Base-by-base conservation (phyloP, 371 early-diverging fungal genomes). In the Mycotypha africana region DNA sequence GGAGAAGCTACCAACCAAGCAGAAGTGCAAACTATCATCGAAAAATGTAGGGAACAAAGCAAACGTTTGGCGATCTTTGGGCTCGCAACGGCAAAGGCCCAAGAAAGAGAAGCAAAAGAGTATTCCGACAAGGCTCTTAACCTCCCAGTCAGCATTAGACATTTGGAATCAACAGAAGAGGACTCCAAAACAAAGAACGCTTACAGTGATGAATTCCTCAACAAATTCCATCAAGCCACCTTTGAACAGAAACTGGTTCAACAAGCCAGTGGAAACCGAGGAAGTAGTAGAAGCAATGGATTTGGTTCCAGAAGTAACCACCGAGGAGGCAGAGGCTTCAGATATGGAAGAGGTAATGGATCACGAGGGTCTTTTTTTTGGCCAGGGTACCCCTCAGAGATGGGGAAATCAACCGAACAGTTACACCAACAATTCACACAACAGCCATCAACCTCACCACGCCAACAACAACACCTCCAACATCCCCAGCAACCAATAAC, bases 401-500 rank as follows among this genome's bases (percentile, higher is more conserved):
- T 43, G 34, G 34, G 34, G 34, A 15, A 43, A 25, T n/a, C n/a
- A n/a, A n/a, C n/a, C n/a, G n/a, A n/a, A n/a, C n/a, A n/a, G n/a
- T n/a, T n/a, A n/a, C n/a, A n/a, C n/a, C n/a, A n/a, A n/a, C n/a
- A n/a, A n/a, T n/a, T n/a, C n/a, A n/a, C n/a, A n/a, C n/a, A n/a
- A n/a, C n/a, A n/a, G n/a, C n/a, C n/a, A n/a, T n/a, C n/a, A n/a
- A n/a, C n/a, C n/a, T n/a, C n/a, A n/a, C n/a, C n/a, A n/a, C 32
- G 20, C 6, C 3, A 25, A 43, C 3, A 43, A 32, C 34, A 33
- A 30, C 16, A 35, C 23, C 42, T 35, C 26, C 41, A 45, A 34
- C 44, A 32, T 38, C 57, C 19, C 41, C 49, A 45, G 24, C 50
- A 11, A 7, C 47, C 44, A 43, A 33, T 33, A 43, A 43, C 10